Conservation (phyloP, 352 stramenopile species). For the Phytophthora syringae region DNA sequence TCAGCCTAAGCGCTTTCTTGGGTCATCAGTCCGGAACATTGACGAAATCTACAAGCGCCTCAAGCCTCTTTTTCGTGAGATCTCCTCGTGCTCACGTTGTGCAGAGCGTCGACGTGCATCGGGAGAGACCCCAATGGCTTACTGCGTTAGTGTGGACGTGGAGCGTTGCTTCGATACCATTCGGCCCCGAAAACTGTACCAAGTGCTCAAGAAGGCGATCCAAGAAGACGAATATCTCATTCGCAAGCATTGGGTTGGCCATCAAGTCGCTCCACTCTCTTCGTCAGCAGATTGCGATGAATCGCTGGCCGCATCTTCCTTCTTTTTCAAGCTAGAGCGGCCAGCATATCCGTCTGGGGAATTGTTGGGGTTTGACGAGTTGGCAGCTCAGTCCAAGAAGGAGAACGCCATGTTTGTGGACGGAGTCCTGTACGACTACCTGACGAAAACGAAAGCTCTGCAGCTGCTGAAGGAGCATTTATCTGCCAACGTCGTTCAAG, state of each 20-base stretch:
- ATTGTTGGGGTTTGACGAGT: constrained; percentile 56
- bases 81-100: constrained; percentile 43
- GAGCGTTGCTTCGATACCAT: constrained; percentile 87
- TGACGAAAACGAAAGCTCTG: constrained; percentile 55
- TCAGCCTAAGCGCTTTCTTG: constrained; percentile 55
- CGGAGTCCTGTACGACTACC: constrained; percentile 81
- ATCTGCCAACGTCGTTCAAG: constrained; percentile 57
- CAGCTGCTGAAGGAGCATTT: constrained; percentile 73
- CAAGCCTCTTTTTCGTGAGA: constrained; percentile 47
- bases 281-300: constrained; percentile 8
- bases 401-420: constrained; percentile 70
- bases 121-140: constrained; percentile 32
- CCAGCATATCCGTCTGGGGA: constrained; percentile 62
- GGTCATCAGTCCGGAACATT: constrained; percentile 65
- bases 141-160: constrained; percentile 78
- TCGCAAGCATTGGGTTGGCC: constrained; percentile 76
- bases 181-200: constrained; percentile 63
- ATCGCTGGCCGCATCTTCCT: constrained; percentile 14
- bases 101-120: constrained; percentile 15
- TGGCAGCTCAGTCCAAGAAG: constrained; percentile 47
- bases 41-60: constrained; percentile 71
- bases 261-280: constrained; percentile 38
- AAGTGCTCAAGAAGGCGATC: constrained; percentile 68
- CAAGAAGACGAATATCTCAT: constrained; percentile 79
- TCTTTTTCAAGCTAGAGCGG: constrained; percentile 72